Conservation (phyloP, 805 yeast species). For the Jamesozyma spencerorum region DNA sequence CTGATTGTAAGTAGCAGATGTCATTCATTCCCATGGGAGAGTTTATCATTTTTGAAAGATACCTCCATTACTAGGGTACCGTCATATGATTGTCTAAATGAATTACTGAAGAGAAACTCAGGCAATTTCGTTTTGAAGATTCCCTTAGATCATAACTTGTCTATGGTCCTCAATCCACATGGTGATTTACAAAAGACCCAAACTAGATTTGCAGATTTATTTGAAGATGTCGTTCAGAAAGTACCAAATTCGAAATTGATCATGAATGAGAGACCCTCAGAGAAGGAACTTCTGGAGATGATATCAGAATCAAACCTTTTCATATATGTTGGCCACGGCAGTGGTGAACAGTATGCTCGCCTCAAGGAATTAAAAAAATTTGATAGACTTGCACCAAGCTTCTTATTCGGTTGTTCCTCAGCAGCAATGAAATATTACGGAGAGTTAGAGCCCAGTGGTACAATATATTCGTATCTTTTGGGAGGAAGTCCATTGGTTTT, state of each 20-base stretch:
- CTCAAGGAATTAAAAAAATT: constrained; percentile 43
- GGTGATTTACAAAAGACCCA: constrained; percentile 69
- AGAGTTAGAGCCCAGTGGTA: constrained; percentile 62
- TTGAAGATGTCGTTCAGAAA: constrained; percentile 26
- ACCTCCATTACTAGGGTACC: constrained; percentile 70
- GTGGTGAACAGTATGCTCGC: constrained; percentile 78
- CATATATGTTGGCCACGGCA: constrained; percentile 89
- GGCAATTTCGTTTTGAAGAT: constrained; percentile 9
- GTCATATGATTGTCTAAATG: constrained; percentile 40
- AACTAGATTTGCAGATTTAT: constrained; percentile 38
- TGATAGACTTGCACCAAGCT: constrained; percentile 43
- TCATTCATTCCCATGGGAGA: constrained; percentile 85
- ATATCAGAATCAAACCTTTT: constrained; percentile 42
- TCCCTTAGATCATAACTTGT: constrained; percentile 32
- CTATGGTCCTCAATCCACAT: constrained; percentile 72
- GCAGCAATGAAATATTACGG: constrained; percentile 56
- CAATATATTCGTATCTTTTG: constrained; percentile 60
- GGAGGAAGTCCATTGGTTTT: constrained; percentile 79
- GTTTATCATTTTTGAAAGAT: constrained; percentile 45
- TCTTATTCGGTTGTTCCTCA: constrained; percentile 86
- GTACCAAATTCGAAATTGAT: constrained; percentile 43
- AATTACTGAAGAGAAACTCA: constrained; percentile 21
- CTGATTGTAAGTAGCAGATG: constrained; percentile 61
- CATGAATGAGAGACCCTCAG: constrained; percentile 49
- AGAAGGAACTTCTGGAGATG: constrained; percentile 38